Conservation (phyloP, 305 asterid genomes). For the Solanum hybrid region DNA sequence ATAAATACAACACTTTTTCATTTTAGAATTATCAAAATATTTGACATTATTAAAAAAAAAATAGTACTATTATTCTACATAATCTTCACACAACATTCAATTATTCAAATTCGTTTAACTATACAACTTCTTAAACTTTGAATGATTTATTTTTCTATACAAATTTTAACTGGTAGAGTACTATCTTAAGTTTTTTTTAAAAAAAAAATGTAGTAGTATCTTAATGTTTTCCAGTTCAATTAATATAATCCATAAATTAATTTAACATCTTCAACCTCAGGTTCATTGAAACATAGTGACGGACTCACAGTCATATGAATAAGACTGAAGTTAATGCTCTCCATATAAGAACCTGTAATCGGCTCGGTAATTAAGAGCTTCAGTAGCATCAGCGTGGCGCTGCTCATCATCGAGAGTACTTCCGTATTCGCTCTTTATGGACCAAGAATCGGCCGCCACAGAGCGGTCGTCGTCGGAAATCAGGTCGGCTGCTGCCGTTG, state of each 20-base stretch:
- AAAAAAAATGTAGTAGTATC: neutral
- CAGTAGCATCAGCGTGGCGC: constrained; percentile 96
- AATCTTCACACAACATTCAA: neutral
- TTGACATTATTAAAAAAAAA: neutral
- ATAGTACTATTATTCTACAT: neutral
- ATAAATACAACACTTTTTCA: neutral
- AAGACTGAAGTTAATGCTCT: neutral
- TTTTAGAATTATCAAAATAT: neutral
- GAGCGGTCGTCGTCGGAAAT: constrained; percentile 97
- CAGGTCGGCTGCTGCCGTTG: constrained; percentile 51
- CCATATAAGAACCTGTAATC: constrained; percentile 55
- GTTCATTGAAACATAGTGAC: neutral
- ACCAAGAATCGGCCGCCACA: constrained; percentile 98
- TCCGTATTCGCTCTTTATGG: constrained; percentile 95
- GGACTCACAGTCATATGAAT: neutral
- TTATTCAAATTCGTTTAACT: neutral
- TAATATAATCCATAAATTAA: neutral
- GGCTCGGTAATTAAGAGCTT: constrained; percentile 78
- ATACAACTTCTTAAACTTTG: neutral
- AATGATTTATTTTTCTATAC: neutral
- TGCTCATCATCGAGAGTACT: constrained; percentile 98
- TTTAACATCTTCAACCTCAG: neutral
- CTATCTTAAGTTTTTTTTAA: neutral
- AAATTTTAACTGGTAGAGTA: neutral
- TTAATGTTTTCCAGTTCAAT: neutral